Evolutionary conservation across 345 rosid species (phyloP).

Genomic region (Brassica incana): DNA sequence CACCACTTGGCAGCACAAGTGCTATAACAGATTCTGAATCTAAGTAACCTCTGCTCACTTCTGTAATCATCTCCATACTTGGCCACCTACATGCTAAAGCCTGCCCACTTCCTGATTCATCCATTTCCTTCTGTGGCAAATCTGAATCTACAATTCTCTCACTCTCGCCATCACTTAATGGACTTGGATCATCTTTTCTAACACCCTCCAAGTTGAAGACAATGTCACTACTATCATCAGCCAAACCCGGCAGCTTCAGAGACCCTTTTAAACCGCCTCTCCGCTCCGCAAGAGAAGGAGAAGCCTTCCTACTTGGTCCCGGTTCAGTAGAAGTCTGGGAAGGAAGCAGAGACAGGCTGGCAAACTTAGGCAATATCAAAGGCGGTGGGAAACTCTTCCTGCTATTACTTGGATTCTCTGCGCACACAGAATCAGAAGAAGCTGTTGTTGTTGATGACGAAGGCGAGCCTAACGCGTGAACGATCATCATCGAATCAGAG

Average conservation of each 20-base stretch:
- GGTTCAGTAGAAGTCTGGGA: slow-evolving; percentile 40
- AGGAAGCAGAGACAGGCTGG: slow-evolving; percentile 56
- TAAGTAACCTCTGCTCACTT: slow-evolving; percentile 47
- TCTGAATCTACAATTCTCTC: slow-evolving; percentile 41
- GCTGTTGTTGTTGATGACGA: slow-evolving; percentile 36
- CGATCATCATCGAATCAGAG: slow-evolving; percentile 93
- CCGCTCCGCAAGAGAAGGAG: slow-evolving; percentile 84
- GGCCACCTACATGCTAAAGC: slow-evolving; percentile 70
- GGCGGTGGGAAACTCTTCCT: slow-evolving; percentile 55
- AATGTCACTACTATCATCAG: slow-evolving; percentile 57
- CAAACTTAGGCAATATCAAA: slow-evolving; percentile 62
- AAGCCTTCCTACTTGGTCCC: slow-evolving; percentile 48
- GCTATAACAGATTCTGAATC: slow-evolving; percentile 66
- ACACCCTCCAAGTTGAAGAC: slow-evolving; percentile 48
- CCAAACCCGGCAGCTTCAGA: slow-evolving; percentile 65
- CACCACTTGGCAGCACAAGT: slow-evolving; percentile 42
- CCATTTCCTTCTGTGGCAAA: slow-evolving; percentile 37
- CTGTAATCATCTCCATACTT: slow-evolving; percentile 59
- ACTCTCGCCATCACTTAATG: slow-evolving; percentile 35
- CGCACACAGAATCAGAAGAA: slow-evolving; percentile 56
- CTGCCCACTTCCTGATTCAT: slow-evolving; percentile 34
- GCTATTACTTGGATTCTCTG: slow-evolving; percentile 60
- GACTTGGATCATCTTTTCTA: slow-evolving; percentile 40
- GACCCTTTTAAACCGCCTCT: slow-evolving; percentile 73
- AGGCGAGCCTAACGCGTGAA: slow-evolving; percentile 62